These are phyloP conservation scores for Calonectria pseudoreteaudii DNA, from an alignment of 2,329 filamentous ascomycete species.

Conservation along the genomic window DNA sequence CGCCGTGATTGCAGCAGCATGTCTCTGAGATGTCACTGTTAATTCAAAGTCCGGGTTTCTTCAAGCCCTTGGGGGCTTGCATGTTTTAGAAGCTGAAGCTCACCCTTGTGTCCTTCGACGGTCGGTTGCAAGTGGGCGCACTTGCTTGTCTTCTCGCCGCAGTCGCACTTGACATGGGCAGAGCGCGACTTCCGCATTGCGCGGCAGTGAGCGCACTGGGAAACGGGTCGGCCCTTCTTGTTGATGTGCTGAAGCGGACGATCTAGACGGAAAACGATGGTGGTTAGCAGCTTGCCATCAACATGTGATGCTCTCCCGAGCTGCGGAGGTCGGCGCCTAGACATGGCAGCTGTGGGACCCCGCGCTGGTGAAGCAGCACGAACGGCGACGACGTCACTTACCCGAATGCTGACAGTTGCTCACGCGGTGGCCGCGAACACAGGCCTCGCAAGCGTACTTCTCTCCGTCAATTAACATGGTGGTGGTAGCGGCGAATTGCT, in stretches of 20 bases:
- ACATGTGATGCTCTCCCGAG: not conserved
- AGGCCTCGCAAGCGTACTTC: constrained; percentile 98
- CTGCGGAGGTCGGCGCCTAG: not conserved
- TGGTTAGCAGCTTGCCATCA: constrained; percentile 39
- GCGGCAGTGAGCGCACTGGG: constrained; percentile 97
- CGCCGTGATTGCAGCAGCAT: constrained; percentile 78
- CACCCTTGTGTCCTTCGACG: constrained; percentile 70
- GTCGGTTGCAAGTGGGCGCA: constrained; percentile 70
- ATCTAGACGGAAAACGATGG: constrained; percentile 65
- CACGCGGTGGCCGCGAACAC: constrained; percentile 97
- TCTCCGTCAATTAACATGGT: constrained; percentile 91
- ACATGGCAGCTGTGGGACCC: not conserved
- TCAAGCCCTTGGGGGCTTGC: constrained; percentile 12
- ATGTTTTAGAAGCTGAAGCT: constrained; percentile 46
- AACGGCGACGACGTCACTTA: constrained; percentile 63
- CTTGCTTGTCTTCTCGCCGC: constrained; percentile 88
- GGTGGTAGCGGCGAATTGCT: constrained; percentile 29
- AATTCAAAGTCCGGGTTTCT: constrained; percentile 30
- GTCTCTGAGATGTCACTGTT: constrained; percentile 59
- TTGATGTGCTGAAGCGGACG: constrained; percentile 94
- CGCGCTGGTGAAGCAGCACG: constrained; percentile 12
- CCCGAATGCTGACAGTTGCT: constrained; percentile 97
- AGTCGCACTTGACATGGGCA: constrained; percentile 96
- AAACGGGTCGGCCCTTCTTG: constrained; percentile 96
- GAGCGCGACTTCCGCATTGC: constrained; percentile 95